Evolutionary conservation across 352 stramenopile species (phyloP), one percentile per base, ranked within the genome.

Genomic region (Pythium pyrilobum): DNA sequence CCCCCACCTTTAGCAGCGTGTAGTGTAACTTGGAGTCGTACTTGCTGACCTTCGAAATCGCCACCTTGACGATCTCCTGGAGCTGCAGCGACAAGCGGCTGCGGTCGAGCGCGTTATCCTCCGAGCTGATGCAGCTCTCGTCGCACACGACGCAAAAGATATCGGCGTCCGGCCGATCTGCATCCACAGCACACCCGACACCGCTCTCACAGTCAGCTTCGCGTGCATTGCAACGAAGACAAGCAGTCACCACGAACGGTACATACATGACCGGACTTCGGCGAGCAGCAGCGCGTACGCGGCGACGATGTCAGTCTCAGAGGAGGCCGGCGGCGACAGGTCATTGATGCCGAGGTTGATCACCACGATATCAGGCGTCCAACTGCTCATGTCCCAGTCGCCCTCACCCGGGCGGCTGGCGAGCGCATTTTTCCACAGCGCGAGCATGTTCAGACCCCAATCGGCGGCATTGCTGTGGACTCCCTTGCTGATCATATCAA

Each of bases 111-210:
- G 81, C 75, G 34, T 74, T 81, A 41, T 89, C 77, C 55, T 92
- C 81, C 9, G 72, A 82, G 49, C 78, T 94, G 37, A 90, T 85
- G 52, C 81, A 92, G 52, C 73, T 74, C 53, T 93, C 78, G 37
- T 93, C 80, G 43, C 84, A 93, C 10, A 89, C 84, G n/a, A 91
- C 73, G 41, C 81, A 94, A 50, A 91, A 91, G 37, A 94, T 94
- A 32, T 94, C 77, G 11, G 84, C 84, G 21, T 87, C 62, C 4
- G 84, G 84, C 4, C 84, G 81, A 38, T 90, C 84, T 92, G 34
- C 29, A 38, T 15, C 56, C 11, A 42, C 2, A 41, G 12, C 13
- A 64, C n/a, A n/a, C n/a, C n/a, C n/a, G n/a, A n/a, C n/a, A n/a
- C n/a, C n/a, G n/a, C n/a, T n/a, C n/a, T n/a, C n/a, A n/a, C n/a